These are phyloP conservation scores for Gaeumannomyces tritici DNA, from an alignment of 2,329 filamentous ascomycete species.

Conservation along the genomic window DNA sequence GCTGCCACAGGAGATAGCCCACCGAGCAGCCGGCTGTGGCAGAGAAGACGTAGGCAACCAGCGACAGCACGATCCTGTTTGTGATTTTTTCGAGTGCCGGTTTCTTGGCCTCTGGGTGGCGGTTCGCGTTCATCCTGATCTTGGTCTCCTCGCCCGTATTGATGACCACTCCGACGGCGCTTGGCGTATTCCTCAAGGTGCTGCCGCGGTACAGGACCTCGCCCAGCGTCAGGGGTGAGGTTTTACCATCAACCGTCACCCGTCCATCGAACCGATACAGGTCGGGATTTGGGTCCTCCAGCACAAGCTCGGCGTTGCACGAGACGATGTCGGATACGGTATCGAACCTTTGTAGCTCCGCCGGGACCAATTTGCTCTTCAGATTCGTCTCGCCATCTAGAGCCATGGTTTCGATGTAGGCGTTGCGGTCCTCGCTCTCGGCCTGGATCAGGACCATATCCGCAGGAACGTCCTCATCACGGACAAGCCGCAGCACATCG, in stretches of 20 bases:
- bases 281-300: constrained; percentile 70
- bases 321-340: constrained; percentile 42
- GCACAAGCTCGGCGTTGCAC: constrained; percentile 53
- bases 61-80: constrained; percentile 68
- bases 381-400: constrained; percentile 76
- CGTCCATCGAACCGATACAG: constrained; percentile 69
- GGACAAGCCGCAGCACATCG: constrained; percentile 37
- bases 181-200: constrained; percentile 69
- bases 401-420: constrained; percentile 80
- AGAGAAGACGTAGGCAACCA: constrained; percentile 69
- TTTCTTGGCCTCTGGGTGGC: constrained; percentile 69
- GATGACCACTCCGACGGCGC: constrained; percentile 67
- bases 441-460: constrained; percentile 74
- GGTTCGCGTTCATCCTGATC: constrained; percentile 79
- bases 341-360: constrained; percentile 44
- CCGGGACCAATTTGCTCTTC: constrained; percentile 63
- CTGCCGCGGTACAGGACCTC: constrained; percentile 84
- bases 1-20: constrained; percentile 71
- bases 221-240: constrained; percentile 62
- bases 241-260: constrained; percentile 47
- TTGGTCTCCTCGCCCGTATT: constrained; percentile 83
- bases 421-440: constrained; percentile 66
- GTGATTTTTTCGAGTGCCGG: constrained; percentile 62
- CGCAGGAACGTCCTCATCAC: constrained; percentile 74
- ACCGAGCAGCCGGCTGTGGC: constrained; percentile 75